These are phyloP conservation scores for Trichosporon sp. DNA, from an alignment of 1,284 basidiomycete species.

Conservation along the genomic window DNA sequence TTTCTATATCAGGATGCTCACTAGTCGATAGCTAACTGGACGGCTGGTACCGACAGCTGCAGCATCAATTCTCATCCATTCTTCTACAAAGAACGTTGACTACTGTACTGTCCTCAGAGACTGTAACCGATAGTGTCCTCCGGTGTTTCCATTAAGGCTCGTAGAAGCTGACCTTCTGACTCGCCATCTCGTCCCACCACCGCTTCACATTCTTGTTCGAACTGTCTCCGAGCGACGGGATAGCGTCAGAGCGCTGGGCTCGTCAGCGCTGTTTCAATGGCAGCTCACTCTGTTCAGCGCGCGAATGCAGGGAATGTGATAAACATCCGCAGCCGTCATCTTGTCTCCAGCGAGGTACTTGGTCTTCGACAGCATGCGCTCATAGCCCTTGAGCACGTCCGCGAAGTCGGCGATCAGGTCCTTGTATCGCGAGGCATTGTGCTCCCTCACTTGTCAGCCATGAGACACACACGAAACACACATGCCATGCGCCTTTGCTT, in stretches of 20 bases:
- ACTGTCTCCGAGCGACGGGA: constrained; percentile 23
- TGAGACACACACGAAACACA: background rate
- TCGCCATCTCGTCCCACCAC: constrained; percentile 31
- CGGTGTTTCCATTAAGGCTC: too few relatives aligned
- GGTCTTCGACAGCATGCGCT: constrained; percentile 55
- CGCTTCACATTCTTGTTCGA: constrained; percentile 26
- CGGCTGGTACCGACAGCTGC: too few relatives aligned
- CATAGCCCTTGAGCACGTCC: constrained; percentile 54
- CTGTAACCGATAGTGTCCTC: too few relatives aligned
- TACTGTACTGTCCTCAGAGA: too few relatives aligned
- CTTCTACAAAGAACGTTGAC: too few relatives aligned
- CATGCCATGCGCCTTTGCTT: background rate
- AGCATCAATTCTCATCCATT: too few relatives aligned
- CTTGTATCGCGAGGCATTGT: constrained; percentile 13
- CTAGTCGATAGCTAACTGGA: too few relatives aligned
- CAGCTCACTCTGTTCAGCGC: constrained; percentile 3
- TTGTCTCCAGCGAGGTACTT: constrained; percentile 57
- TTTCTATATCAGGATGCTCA: too few relatives aligned
- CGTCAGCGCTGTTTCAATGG: background rate
- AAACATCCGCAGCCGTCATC: constrained; percentile 57
- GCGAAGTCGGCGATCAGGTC: constrained; percentile 41
- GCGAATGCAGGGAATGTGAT: constrained; percentile 55
- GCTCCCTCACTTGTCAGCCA: background rate
- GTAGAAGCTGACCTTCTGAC: background rate
- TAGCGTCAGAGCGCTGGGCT: constrained; percentile 6